Evolutionary conservation across 345 rosid genomes (phyloP), one percentile per base, ranked within the genome.

Genomic region (Capsella bursapastoris): DNA sequence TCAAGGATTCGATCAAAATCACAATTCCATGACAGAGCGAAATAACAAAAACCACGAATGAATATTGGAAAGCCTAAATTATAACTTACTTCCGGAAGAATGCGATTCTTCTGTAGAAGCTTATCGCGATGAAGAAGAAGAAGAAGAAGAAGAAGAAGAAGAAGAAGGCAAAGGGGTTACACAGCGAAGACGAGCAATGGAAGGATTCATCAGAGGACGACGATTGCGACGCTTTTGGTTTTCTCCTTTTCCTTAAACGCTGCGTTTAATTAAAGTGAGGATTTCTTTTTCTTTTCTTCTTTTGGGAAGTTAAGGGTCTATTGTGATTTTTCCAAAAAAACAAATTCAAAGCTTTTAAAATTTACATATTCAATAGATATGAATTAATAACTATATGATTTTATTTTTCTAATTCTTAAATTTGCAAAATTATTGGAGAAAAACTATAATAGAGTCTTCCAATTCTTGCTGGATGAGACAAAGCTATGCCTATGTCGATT

Each of bases 191-290:
- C 32, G 68, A 59, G 7, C 40, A 37, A 37, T 7, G 40, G 40
- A 37, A 6, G 40, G 40, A 37, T 37, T 37, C 40, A 37, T 37
- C 40, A 37, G 10, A 8, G 40, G 10, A 37, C 1, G 40, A 37
- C 10, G 40, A 37, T 8, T 37, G 40, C n/a, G 28, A 64, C 41
- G 40, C 7, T 22, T 13, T 60, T 25, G 48, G 5, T 38, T 11
- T 18, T 15, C 57, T 47, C 48, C 3, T 50, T 45, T 38, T 3
- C 6, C 6, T 0, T n/a, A 67, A 68, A 56, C 55, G 73, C 55
- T 4, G 32, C 64, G 72, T 49, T 65, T 49, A 37, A 37, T 37
- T 37, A 37, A 37, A 37, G 10, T 37, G 40, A 37, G 40, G 40
- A 37, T 37, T 31, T 14, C 5, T 44, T 5, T 44, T 10, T 41